These are phyloP conservation scores for Chloromonas sp. DNA, from an alignment of 163 green algal species.

Conservation along the genomic window DNA sequence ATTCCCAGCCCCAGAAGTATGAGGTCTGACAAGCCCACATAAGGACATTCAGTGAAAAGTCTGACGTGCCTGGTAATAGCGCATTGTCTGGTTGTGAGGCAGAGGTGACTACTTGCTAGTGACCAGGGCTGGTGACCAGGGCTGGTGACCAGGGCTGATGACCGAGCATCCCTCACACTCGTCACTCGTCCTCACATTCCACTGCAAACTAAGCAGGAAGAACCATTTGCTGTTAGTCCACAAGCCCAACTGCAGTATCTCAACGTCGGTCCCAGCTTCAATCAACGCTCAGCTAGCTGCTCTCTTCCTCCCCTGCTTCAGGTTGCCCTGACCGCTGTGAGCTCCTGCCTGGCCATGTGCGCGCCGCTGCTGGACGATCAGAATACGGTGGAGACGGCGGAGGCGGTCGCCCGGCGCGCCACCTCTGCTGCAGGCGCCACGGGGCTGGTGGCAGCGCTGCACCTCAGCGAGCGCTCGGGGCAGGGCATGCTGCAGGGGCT, in stretches of 20 bases:
- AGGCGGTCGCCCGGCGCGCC: neutral
- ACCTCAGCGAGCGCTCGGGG: neutral
- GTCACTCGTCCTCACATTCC: neutral
- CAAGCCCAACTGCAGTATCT: too few relatives aligned
- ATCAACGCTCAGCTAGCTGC: neutral
- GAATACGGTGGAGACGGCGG: constrained; percentile 21
- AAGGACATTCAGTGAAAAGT: too few relatives aligned
- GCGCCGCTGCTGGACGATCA: constrained; percentile 47
- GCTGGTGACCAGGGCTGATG: too few relatives aligned
- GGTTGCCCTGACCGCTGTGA: constrained; percentile 61
- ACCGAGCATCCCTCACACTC: too few relatives aligned
- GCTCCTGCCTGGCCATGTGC: constrained; percentile 32
- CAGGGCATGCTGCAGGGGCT: neutral
- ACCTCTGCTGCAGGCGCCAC: neutral
- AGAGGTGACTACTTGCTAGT: too few relatives aligned
- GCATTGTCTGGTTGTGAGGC: too few relatives aligned
- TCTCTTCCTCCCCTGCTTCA: neutral
- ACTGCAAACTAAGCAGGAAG: neutral
- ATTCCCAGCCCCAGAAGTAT: too few relatives aligned
- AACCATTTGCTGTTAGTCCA: too few relatives aligned
- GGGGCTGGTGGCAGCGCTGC: neutral
- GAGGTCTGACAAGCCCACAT: too few relatives aligned
- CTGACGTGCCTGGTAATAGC: too few relatives aligned
- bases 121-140: too few relatives aligned
- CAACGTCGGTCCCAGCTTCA: neutral